Conservation (phyloP, 768 basidiomycete genomes). For the Tylopilus subfusipes region DNA sequence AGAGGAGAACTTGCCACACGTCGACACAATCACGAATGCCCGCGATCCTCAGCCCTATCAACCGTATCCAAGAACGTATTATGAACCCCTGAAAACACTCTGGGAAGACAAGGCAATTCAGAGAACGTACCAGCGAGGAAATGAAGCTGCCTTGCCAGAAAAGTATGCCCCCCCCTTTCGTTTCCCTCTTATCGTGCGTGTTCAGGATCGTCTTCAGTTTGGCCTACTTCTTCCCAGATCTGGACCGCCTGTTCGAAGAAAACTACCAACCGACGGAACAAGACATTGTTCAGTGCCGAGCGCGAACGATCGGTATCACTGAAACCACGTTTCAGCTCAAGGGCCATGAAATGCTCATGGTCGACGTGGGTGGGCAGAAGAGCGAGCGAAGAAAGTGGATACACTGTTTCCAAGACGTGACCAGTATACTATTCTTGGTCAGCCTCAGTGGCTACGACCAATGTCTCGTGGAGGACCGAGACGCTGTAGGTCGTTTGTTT, state of each 20-base stretch:
- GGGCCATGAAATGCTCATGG: constrained; percentile 86
- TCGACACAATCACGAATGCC: constrained; percentile 64
- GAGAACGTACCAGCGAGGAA: constrained; percentile 74
- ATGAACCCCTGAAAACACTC: constrained; percentile 61
- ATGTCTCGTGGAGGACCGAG: constrained; percentile 88
- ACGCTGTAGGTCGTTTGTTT: constrained; percentile 57
- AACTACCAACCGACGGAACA: constrained; percentile 74
- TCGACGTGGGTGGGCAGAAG: constrained; percentile 93
- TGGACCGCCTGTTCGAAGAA: constrained; percentile 77
- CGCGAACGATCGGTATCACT: constrained; percentile 87
- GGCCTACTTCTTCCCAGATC: constrained; percentile 70
- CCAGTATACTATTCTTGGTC: constrained; percentile 87
- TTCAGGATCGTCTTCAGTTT: constrained; percentile 40
- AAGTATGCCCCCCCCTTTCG: constrained; percentile 50
- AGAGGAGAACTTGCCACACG: constrained; percentile 53
- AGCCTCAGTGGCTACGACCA: constrained; percentile 93
- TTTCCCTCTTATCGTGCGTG: not conserved
- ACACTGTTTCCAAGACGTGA: constrained; percentile 93
- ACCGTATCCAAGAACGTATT: constrained; percentile 67
- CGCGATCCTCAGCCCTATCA: constrained; percentile 76
- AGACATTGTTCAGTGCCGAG: constrained; percentile 83
- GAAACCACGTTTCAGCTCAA: constrained; percentile 79
- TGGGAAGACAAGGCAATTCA: constrained; percentile 79
- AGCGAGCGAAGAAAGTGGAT: constrained; percentile 93
- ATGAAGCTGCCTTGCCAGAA: constrained; percentile 89